These are phyloP conservation scores for Microcos paniculata DNA, from an alignment of 345 rosid genomes.

Conservation along the genomic window DNA sequence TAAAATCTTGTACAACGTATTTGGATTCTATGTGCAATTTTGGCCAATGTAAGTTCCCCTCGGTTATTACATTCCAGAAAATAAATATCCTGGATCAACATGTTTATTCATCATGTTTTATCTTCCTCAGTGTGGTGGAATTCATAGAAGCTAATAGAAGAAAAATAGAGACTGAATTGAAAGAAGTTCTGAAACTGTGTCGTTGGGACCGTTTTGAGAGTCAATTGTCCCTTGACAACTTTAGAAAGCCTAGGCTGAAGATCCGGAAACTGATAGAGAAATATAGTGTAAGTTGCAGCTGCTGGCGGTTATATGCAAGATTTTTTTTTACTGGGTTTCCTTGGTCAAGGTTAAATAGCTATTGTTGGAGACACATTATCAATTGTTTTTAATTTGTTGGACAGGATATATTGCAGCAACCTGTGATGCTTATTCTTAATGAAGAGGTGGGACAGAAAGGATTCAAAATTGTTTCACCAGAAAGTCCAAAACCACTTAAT, in stretches of 20 bases:
- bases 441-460: slow-evolving; percentile 49
- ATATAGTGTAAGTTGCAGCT: slow-evolving; percentile 56
- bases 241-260: slow-evolving; percentile 70
- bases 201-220: slow-evolving; percentile 76
- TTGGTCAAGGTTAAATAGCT: not conserved
- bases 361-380: not conserved
- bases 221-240: slow-evolving; percentile 48
- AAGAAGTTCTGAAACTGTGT: slow-evolving; percentile 63
- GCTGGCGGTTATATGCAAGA: not conserved
- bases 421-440: slow-evolving; percentile 64
- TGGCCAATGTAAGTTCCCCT: slow-evolving; percentile 67
- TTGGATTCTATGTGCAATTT: slow-evolving; percentile 83
- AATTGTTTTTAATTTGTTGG: slow-evolving; percentile 18
- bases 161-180: slow-evolving; percentile 58
- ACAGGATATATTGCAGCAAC: slow-evolving; percentile 71
- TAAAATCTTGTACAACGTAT: slow-evolving; percentile 73
- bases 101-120: slow-evolving; percentile 23
- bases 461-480: slow-evolving; percentile 33
- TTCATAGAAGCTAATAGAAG: slow-evolving; percentile 52
- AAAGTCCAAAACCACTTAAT: slow-evolving; percentile 35
- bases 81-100: slow-evolving; percentile 10
- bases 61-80: not conserved
- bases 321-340: not conserved
- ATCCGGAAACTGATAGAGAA: slow-evolving; percentile 71
- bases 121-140: slow-evolving; percentile 56